Evolutionary conservation across 257 asterid species (phyloP).

Genomic region (Solanum clarkiae): DNA sequence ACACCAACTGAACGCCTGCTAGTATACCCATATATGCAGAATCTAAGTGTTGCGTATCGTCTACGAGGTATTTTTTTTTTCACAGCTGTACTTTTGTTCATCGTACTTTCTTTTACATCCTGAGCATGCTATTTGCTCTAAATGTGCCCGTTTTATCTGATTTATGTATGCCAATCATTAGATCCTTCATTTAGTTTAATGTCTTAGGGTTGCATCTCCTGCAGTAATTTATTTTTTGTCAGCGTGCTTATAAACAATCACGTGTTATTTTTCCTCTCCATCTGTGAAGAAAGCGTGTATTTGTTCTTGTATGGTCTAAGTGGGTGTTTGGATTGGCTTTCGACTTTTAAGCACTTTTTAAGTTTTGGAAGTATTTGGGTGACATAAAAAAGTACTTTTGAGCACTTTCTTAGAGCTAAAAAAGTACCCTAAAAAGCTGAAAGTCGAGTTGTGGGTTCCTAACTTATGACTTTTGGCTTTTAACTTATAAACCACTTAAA

Average conservation of each 20-base stretch:
- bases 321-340: no score
- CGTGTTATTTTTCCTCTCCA: background rate
- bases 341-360: no score
- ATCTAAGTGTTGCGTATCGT: conserved; percentile 84
- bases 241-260: background rate
- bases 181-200: background rate
- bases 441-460: no score
- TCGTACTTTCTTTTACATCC: background rate
- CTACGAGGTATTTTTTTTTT: conserved; percentile 47
- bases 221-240: background rate
- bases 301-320: background rate
- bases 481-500: no score
- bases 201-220: background rate
- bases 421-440: no score
- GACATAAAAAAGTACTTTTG: no score
- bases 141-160: background rate
- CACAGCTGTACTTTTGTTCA: background rate
- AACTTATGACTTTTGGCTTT: no score
- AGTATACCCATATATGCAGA: conserved; percentile 89
- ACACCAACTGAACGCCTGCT: conserved; percentile 85
- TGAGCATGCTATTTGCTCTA: background rate
- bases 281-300: background rate
- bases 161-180: background rate
- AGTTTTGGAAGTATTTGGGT: no score
- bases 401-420: no score